Percentiles rank a stretch among this genome's conserved stretches.
phyloP scores from a whole-genome alignment of 202 grass and related monocot species.

The Digitaria exilis region DNA sequence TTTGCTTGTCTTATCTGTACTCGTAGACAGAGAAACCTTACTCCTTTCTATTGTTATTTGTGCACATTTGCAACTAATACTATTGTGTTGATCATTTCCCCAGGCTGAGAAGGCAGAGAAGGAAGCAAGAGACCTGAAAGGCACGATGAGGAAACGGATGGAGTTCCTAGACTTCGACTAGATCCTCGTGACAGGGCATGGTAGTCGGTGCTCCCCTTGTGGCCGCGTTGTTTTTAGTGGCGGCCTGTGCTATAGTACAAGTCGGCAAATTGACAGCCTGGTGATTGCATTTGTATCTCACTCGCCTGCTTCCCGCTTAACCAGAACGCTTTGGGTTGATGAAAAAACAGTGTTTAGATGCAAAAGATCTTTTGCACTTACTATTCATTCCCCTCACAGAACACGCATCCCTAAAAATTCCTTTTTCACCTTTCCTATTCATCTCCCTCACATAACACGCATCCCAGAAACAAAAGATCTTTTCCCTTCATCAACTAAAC shows the following conservation, averaged over 20 bases:
- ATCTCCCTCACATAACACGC: too few relatives aligned
- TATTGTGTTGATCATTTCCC: neutral
- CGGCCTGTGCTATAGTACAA: conserved; percentile 52
- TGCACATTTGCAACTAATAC: neutral
- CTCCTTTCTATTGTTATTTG: neutral
- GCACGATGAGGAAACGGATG: conserved; percentile 98
- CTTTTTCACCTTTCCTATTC: too few relatives aligned
- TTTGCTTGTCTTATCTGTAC: neutral
- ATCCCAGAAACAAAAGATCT: too few relatives aligned
- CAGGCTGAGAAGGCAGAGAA: conserved; percentile 96
- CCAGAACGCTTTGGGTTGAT: conserved; percentile 12
- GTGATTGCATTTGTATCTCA: conserved; percentile 24
- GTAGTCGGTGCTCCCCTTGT: conserved; percentile 38
- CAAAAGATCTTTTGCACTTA: too few relatives aligned
- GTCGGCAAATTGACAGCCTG: conserved; percentile 39
- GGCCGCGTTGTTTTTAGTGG: conserved; percentile 54
- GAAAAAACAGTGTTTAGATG: too few relatives aligned
- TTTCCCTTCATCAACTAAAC: too few relatives aligned
- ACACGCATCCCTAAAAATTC: too few relatives aligned
- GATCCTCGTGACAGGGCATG: neutral
- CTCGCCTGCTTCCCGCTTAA: conserved; percentile 13
- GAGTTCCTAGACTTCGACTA: conserved; percentile 98
- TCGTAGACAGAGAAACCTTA: neutral
- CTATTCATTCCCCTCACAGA: too few relatives aligned
- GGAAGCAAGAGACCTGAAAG: conserved; percentile 91